Conservation (phyloP, 2,329 filamentous ascomycete species). For the Fusarium haematococcum region DNA sequence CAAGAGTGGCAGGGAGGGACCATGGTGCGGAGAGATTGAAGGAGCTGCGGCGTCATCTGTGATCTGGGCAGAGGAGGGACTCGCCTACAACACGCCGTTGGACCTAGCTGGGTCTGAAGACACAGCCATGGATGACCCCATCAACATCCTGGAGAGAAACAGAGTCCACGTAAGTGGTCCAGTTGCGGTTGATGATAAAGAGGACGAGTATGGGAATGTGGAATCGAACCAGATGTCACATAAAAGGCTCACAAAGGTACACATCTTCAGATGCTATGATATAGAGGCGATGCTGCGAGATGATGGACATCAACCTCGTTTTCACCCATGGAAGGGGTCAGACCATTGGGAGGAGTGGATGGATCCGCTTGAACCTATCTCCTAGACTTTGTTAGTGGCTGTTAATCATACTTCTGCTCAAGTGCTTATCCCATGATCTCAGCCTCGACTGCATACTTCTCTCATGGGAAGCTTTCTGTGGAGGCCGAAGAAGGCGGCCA, state of each 20-base stretch:
- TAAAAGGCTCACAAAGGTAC: neutral
- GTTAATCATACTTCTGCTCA: too few species aligned
- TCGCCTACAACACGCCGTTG: neutral
- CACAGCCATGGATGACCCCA: neutral
- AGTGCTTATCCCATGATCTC: too few species aligned
- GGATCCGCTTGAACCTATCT: neutral
- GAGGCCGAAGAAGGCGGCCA: too few species aligned
- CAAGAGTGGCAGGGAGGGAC: conserved; percentile 25
- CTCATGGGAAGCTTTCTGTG: too few species aligned
- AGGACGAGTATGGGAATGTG: neutral
- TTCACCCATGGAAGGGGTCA: neutral
- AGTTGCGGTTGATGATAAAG: neutral
- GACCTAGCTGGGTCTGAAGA: neutral
- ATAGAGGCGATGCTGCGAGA: neutral
- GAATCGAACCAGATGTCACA: neutral
- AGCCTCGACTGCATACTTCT: too few species aligned
- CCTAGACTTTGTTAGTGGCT: neutral
- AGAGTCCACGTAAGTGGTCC: conserved; percentile 6
- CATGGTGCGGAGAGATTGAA: conserved; percentile 32
- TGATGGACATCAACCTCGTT: neutral
- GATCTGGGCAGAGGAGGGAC: conserved; percentile 20
- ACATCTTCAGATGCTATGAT: neutral
- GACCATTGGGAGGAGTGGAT: conserved; percentile 5
- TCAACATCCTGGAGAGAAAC: neutral
- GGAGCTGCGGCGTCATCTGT: neutral